A percentile compares a stretch with the other conserved stretches of the same genome.
Evolutionary conservation across 2,329 filamentous ascomycete genomes (phyloP).

Genomic region (Paramyrothecium roridum): DNA sequence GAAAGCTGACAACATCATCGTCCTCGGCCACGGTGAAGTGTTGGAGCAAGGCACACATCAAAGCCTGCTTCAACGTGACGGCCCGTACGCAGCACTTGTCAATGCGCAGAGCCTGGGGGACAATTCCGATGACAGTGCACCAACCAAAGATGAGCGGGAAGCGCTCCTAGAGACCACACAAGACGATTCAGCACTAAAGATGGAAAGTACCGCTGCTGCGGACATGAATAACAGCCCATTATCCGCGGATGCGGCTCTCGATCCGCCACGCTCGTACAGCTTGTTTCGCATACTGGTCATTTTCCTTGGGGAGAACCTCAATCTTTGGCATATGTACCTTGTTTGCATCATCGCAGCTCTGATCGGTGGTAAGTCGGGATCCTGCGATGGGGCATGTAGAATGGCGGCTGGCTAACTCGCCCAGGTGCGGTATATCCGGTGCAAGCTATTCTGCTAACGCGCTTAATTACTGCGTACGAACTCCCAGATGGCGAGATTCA

Average conservation of each 20-base stretch:
- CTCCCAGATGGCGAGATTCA: slow-evolving; percentile 6
- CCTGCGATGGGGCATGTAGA: slow-evolving; percentile 1
- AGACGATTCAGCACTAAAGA: neutral
- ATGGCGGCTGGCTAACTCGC: slow-evolving; percentile 3
- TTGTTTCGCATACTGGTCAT: slow-evolving; percentile 1
- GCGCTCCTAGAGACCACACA: neutral
- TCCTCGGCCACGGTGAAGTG: slow-evolving; percentile 53
- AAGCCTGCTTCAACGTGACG: slow-evolving; percentile 41
- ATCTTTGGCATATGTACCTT: slow-evolving; percentile 1
- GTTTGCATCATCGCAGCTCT: slow-evolving; percentile 2
- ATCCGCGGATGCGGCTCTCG: neutral
- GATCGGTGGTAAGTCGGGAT: slow-evolving; percentile 1
- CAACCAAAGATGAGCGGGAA: slow-evolving; percentile 1
- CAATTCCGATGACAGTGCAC: slow-evolving; percentile 1
- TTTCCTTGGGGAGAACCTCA: slow-evolving; percentile 1
- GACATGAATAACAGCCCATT: neutral
- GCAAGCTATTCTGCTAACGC: slow-evolving; percentile 6
- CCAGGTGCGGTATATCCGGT: slow-evolving; percentile 4
- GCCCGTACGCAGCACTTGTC: slow-evolving; percentile 48
- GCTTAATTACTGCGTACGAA: slow-evolving; percentile 18
- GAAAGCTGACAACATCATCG: slow-evolving; percentile 60
- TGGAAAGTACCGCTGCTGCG: neutral
- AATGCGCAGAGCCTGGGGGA: slow-evolving; percentile 23
- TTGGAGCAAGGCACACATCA: slow-evolving; percentile 54
- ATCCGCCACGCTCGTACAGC: slow-evolving; percentile 1